Conservation (phyloP, 1,139 yeast species). For the Debaryomyces fabryi region DNA sequence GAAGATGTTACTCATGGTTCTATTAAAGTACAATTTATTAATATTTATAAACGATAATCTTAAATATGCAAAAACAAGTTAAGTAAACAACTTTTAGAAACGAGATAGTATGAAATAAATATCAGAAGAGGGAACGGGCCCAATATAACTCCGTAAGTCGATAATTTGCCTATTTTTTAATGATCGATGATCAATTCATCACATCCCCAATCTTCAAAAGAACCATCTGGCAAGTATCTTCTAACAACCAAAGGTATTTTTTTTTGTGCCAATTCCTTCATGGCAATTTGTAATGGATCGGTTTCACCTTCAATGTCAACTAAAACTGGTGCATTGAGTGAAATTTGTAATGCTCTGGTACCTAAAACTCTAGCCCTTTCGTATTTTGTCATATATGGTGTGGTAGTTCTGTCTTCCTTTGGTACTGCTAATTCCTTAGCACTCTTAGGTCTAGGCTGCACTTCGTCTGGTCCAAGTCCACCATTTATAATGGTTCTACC, state of each 20-base stretch:
- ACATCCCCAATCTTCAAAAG: constrained; percentile 98
- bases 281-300: constrained; percentile 97
- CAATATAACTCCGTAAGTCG: background rate
- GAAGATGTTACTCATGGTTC: background rate
- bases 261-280: constrained; percentile 93
- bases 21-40: constrained; percentile 9
- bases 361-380: constrained; percentile 97
- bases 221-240: constrained; percentile 95
- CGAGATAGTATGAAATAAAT: constrained; percentile 2
- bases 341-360: constrained; percentile 93
- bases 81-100: constrained; percentile 6
- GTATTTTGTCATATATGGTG: constrained; percentile 98
- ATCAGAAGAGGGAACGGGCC: background rate
- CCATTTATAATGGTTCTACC: constrained; percentile 75
- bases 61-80: constrained; percentile 4
- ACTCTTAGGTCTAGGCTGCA: constrained; percentile 60
- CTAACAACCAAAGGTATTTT: constrained; percentile 94
- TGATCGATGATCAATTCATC: constrained; percentile 89
- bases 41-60: constrained; percentile 2
- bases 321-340: constrained; percentile 97
- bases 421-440: constrained; percentile 85
- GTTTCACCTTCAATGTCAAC: constrained; percentile 99
- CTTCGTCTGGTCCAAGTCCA: constrained; percentile 62
- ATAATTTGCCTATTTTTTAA: background rate
- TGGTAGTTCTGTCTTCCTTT: constrained; percentile 84